These are phyloP conservation scores for Jaltomata sinuosa DNA, from an alignment of 257 asterid genomes.

Conservation along the genomic window DNA sequence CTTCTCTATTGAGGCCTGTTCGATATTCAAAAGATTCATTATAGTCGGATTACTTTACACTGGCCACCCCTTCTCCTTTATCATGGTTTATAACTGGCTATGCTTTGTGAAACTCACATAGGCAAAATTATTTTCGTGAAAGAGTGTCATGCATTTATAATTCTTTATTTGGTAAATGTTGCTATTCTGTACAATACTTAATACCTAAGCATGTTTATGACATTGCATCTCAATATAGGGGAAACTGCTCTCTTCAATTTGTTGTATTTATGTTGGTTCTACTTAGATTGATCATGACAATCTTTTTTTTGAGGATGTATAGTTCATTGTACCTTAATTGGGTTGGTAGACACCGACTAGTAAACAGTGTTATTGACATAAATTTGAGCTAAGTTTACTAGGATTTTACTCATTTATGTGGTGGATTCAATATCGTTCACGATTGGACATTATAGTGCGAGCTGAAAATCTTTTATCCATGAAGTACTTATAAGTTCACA, in stretches of 20 bases:
- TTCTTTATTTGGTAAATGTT: neutral
- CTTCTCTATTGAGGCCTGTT: neutral
- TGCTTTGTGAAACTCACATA: neutral
- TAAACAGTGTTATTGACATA: neutral
- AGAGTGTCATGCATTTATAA: neutral
- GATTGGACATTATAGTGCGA: neutral
- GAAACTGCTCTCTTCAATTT: neutral
- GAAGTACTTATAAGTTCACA: neutral
- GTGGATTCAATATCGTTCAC: neutral
- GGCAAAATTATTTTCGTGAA: neutral
- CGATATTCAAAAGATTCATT: neutral
- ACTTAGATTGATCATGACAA: neutral
- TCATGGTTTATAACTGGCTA: neutral
- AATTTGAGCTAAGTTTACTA: neutral
- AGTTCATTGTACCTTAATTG: neutral
- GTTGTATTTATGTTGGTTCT: neutral
- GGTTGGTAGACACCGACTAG: neutral
- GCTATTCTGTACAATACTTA: neutral
- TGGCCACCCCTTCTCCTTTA: neutral
- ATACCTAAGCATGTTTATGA: neutral
- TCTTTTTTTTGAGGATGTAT: neutral
- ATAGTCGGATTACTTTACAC: neutral
- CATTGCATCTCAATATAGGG: neutral
- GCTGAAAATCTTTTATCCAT: neutral
- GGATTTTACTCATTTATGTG: neutral